Percentiles rank a stretch among this genome's conserved stretches.
These are phyloP conservation scores for Artemisia argyi DNA, from an alignment of 129 eudicot genomes.

Conservation along the genomic window DNA sequence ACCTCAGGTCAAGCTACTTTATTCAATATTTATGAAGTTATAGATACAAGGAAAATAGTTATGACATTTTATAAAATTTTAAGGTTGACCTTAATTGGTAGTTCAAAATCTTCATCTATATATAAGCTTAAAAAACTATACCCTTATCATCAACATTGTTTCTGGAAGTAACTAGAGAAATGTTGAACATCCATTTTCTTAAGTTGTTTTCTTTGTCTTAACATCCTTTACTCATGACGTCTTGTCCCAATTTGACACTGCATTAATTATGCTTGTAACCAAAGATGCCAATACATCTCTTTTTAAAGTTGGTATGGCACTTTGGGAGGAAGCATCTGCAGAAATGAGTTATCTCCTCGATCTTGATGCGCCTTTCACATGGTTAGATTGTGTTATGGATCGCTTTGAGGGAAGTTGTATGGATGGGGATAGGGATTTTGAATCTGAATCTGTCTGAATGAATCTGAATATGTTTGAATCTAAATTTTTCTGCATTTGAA, in stretches of 20 bases:
- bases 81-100: not conserved
- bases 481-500: too few species aligned
- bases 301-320: not conserved
- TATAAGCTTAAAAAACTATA: too few species aligned
- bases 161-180: not conserved
- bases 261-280: not conserved
- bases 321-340: not conserved
- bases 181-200: not conserved
- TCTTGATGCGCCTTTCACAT: not conserved
- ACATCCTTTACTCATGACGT: not conserved
- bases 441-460: too few species aligned
- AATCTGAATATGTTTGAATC: too few species aligned
- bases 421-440: not conserved
- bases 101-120: not conserved
- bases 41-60: not conserved
- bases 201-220: not conserved
- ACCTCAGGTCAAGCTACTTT: not conserved
- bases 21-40: not conserved
- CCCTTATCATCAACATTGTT: too few species aligned
- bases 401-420: not conserved
- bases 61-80: not conserved
- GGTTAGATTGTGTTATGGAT: too few species aligned
- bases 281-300: not conserved
- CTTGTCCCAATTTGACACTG: not conserved
- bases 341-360: not conserved